These are phyloP conservation scores for Nakazawaea populi DNA, from an alignment of 805 yeast species.

Conservation along the genomic window DNA sequence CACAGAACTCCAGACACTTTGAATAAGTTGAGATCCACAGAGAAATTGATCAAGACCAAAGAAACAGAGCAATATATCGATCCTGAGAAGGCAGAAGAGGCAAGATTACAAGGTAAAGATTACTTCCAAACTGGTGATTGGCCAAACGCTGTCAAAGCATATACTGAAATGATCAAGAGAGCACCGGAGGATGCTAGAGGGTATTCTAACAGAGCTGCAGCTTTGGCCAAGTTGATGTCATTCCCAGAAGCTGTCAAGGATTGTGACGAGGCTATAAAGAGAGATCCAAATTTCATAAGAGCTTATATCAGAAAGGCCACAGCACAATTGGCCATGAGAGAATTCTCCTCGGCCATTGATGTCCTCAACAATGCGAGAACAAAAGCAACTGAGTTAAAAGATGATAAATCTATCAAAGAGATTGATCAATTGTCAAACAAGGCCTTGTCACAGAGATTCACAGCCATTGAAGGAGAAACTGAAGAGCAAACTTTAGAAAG, in stretches of 20 bases:
- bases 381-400: conserved; percentile 59
- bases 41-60: conserved; percentile 73
- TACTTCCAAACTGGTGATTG: conserved; percentile 86
- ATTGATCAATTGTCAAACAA: conserved; percentile 77
- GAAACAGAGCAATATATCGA: conserved; percentile 78
- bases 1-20: conserved; percentile 94
- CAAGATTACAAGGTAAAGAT: conserved; percentile 89
- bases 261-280: conserved; percentile 82
- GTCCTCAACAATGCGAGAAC: conserved; percentile 76
- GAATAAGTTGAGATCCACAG: conserved; percentile 80
- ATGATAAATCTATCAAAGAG: conserved; percentile 60
- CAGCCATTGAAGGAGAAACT: conserved; percentile 80
- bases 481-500: conserved; percentile 93
- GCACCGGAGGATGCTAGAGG: conserved; percentile 97
- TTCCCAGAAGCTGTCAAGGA: conserved; percentile 96
- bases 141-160: conserved; percentile 94
- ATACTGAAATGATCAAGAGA: conserved; percentile 93
- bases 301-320: conserved; percentile 97
- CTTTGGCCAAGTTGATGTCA: conserved; percentile 86
- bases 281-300: conserved; percentile 85
- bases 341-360: conserved; percentile 74
- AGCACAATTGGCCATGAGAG: conserved; percentile 87
- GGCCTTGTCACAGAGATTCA: conserved; percentile 77
- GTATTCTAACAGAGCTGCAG: conserved; percentile 97
- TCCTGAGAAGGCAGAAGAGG: conserved; percentile 92